Evolutionary conservation across 257 asterid genomes (phyloP).

Genomic region (Solanum clarkiae): DNA sequence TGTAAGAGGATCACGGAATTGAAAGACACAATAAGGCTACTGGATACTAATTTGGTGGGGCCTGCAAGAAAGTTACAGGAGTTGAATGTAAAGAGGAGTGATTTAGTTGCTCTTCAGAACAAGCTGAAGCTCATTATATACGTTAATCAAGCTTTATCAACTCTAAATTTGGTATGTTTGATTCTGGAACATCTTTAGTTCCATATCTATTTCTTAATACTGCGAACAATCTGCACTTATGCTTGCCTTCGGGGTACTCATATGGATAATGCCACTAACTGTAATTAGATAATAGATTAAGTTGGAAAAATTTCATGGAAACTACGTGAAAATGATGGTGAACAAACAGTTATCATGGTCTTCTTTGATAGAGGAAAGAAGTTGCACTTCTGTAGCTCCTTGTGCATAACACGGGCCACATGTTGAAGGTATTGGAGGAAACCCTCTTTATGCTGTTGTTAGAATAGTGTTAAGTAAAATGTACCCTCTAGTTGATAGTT

Average conservation of each 20-base stretch:
- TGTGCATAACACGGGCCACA: neutral
- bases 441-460: neutral
- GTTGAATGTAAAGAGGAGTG: constrained; percentile 52
- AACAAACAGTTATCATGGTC: neutral
- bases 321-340: neutral
- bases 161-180: constrained; percentile 68
- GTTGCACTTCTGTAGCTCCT: neutral
- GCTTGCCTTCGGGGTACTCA: neutral
- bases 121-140: constrained; percentile 82
- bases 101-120: constrained; percentile 64
- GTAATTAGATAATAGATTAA: neutral
- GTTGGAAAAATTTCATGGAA: neutral
- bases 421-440: neutral
- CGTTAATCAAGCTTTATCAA: constrained; percentile 88
- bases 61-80: constrained; percentile 82
- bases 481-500: neutral
- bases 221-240: neutral
- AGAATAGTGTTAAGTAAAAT: neutral
- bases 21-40: constrained; percentile 78
- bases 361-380: neutral
- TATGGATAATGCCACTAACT: neutral
- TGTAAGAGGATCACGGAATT: constrained; percentile 75
- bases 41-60: constrained; percentile 76
- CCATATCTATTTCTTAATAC: neutral
- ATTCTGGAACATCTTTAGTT: neutral